A percentile compares a stretch with the other conserved stretches of the same genome.
Conservation (phyloP, 192 early-diverging fungal species). For the Coemansia sp. region DNA sequence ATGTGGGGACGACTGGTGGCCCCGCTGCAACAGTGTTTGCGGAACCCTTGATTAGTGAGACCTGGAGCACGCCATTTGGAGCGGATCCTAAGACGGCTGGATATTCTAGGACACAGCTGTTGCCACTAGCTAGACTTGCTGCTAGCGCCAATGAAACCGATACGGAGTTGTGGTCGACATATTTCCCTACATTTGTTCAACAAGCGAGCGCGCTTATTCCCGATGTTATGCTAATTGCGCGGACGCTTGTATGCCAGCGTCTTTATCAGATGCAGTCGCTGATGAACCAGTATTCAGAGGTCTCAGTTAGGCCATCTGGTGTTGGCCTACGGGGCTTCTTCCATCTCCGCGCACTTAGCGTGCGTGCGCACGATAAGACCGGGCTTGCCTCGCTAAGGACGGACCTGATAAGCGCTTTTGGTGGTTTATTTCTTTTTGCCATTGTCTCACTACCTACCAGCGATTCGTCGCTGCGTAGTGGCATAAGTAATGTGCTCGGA, state of each 20-base stretch:
- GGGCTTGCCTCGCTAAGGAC: constrained; percentile 7
- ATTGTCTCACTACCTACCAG: constrained; percentile 36
- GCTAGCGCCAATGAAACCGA: constrained; percentile 27
- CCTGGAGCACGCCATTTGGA: constrained; percentile 44
- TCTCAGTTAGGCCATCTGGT: constrained; percentile 24
- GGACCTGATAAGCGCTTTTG: constrained; percentile 37
- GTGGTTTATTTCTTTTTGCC: constrained; percentile 41
- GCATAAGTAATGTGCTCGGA: constrained; percentile 11
- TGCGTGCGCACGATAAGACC: constrained; percentile 14
- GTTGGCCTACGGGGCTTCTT: constrained; percentile 2
- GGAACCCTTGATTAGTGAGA: constrained; percentile 23
- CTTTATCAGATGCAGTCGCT: constrained; percentile 55
- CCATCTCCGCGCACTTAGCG: constrained; percentile 14
- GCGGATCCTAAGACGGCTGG: not conserved
- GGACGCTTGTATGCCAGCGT: constrained; percentile 47
- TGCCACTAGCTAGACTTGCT: constrained; percentile 39
- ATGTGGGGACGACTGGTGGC: not conserved
- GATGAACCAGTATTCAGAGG: constrained; percentile 53
- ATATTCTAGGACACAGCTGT: not conserved
- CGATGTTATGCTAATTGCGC: constrained; percentile 41
- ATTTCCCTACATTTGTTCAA: constrained; percentile 40
- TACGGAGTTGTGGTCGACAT: constrained; percentile 29
- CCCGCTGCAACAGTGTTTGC: not conserved
- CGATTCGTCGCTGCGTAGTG: constrained; percentile 6
- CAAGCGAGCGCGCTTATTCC: constrained; percentile 45